These are phyloP conservation scores for Brassica juncea DNA, from an alignment of 345 rosid genomes.

Conservation along the genomic window DNA sequence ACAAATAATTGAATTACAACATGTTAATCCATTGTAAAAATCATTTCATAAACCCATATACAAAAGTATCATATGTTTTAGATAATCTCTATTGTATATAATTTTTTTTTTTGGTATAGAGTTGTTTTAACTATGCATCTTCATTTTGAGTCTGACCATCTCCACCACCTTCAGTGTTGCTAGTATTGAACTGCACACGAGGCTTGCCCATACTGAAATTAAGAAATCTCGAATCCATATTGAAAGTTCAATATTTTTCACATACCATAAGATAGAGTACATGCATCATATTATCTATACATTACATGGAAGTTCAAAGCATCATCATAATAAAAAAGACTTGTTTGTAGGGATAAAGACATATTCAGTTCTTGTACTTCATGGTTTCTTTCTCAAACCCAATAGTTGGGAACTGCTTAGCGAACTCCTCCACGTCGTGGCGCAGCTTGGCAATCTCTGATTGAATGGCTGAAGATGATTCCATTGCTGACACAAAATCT, in stretches of 20 bases:
- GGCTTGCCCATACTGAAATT: too few relatives aligned
- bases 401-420: neutral
- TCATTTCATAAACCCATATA: too few relatives aligned
- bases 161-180: too few relatives aligned
- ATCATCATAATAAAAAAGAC: neutral
- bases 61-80: too few relatives aligned
- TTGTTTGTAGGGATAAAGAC: neutral
- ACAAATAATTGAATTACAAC: too few relatives aligned
- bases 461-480: neutral
- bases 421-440: neutral
- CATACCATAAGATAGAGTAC: neutral
- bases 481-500: neutral
- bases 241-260: neutral
- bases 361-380: neutral
- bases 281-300: conserved; percentile 34
- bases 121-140: too few relatives aligned
- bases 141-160: too few relatives aligned
- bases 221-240: too few relatives aligned
- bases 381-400: neutral
- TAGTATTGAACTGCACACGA: too few relatives aligned
- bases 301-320: neutral
- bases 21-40: too few relatives aligned
- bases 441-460: neutral
- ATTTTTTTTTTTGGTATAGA: too few relatives aligned
- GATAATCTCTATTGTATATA: too few relatives aligned